Percentiles rank a stretch among this genome's conserved stretches.
Conservation (phyloP, 345 rosid genomes). For the Noccaea bulbosa region DNA sequence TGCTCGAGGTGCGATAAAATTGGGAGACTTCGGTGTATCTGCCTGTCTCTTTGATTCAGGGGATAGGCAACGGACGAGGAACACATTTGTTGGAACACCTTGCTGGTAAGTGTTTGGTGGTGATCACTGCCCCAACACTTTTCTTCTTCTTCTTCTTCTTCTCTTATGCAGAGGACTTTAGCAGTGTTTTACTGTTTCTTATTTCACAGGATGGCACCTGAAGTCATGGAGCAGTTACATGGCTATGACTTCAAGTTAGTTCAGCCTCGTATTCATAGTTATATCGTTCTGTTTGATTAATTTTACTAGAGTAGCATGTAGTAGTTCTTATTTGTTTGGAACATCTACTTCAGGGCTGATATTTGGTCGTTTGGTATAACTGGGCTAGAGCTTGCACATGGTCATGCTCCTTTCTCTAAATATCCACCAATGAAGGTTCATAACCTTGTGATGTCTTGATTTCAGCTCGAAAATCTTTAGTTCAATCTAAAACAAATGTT, state of each 20-base stretch:
- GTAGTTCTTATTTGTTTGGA: constrained; percentile 41
- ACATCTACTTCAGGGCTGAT: constrained; percentile 75
- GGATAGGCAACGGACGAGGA: constrained; percentile 95
- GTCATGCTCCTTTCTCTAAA: constrained; percentile 99
- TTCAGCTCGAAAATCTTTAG: constrained; percentile 22
- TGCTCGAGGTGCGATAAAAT: constrained; percentile 76
- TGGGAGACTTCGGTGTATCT: constrained; percentile 98
- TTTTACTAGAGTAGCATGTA: constrained; percentile 9
- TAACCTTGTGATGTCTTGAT: constrained; percentile 18
- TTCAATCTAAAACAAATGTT: constrained; percentile 40
- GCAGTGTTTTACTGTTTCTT: neutral
- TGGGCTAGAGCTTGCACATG: constrained; percentile 98
- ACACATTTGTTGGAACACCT: constrained; percentile 99
- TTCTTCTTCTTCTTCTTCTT: constrained; percentile 17
- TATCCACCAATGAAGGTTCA: constrained; percentile 98
- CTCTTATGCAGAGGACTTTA: neutral
- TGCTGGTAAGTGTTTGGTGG: constrained; percentile 68
- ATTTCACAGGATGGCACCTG: constrained; percentile 96
- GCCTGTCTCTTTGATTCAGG: constrained; percentile 99
- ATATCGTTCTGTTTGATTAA: constrained; percentile 26
- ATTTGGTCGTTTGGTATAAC: constrained; percentile 99
- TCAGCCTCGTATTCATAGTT: constrained; percentile 2
- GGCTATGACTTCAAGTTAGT: constrained; percentile 98
- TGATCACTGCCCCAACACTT: neutral
- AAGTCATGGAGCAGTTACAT: constrained; percentile 97